Base-by-base conservation (phyloP, 2,329 filamentous ascomycete species). In the Colletotrichum camelliae region DNA sequence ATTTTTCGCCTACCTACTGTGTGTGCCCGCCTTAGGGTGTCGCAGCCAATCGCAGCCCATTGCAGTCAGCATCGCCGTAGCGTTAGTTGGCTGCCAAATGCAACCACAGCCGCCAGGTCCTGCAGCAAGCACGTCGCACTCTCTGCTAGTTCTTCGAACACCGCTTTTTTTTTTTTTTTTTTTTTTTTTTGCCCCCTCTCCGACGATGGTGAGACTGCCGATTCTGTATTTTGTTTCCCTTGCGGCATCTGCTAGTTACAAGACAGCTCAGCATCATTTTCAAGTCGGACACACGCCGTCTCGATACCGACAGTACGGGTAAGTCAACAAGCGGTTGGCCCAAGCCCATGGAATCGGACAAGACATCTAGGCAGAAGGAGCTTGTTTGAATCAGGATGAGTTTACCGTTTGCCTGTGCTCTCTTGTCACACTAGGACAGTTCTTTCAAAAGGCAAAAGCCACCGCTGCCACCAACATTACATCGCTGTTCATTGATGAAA, bases 391-490 rank as follows among this genome's bases (percentile, higher is more conserved):
- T 18, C 55, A 52, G n/a, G 21, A 21, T 7, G 43, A 52, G n/a
- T 21, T 52, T 3, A 13, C 10, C 7, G 13, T 31, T 58, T 29
- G 55, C 21, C 55, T 21, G 27, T 27, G 24, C 55, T 31, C 29
- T 10, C n/a, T 18, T 31, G 55, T 58, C 27, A n/a, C n/a, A n/a
- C 21, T 31, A 13, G 55, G 24, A 29, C 55, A 58, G 24, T 15
- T 48, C 52, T 33, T 66, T n/a, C 21, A 13, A 52, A 16, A 52
- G 37, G 16, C 24, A 18, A n/a, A 48, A 21, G 58, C 60, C 60
- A 65, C 60, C 43, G 60, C 48, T 18, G 33, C 70, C 67, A 65
- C 67, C 67, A 48, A 74, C 58, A 74, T 74, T 74, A 60, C 67
- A 39, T 74, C 33, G 70, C 31, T 62, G 58, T 37, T 73, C 61